A percentile compares a stretch with the other conserved stretches of the same genome.
Conservation (phyloP, 768 basidiomycete species). For the Mycena alexandri region DNA sequence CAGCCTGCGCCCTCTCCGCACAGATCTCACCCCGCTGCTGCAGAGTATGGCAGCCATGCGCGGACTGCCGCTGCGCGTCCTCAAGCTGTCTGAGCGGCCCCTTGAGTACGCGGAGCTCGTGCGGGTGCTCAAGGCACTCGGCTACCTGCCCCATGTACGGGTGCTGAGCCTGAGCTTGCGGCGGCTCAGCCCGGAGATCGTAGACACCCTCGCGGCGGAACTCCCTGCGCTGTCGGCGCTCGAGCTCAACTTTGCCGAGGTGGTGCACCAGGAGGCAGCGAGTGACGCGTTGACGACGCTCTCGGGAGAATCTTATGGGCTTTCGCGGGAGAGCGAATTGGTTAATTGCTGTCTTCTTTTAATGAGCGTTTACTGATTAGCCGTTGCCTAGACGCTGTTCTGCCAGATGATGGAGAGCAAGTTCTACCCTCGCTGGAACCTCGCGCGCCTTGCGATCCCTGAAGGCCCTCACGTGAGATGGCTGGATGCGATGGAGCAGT, state of each 20-base stretch:
- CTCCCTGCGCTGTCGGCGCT: constrained; percentile 42
- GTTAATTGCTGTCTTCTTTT: background rate
- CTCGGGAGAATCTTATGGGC: constrained; percentile 24
- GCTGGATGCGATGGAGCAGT: constrained; percentile 28
- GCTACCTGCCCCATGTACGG: constrained; percentile 29
- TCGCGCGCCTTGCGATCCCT: constrained; percentile 30
- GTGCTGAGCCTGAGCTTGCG: constrained; percentile 40
- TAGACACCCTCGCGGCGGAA: constrained; percentile 41
- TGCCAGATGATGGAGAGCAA: constrained; percentile 14
- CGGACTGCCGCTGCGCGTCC: constrained; percentile 44
- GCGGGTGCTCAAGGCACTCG: constrained; percentile 43
- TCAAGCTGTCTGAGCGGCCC: constrained; percentile 54
- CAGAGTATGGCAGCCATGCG: constrained; percentile 47
- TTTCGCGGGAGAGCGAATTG: constrained; percentile 25
- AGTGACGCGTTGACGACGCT: constrained; percentile 22
- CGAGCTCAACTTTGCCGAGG: constrained; percentile 42
- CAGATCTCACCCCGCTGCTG: constrained; percentile 44
- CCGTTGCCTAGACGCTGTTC: constrained; percentile 26
- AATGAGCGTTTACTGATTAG: background rate
- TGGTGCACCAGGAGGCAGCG: constrained; percentile 33
- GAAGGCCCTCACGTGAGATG: constrained; percentile 29
- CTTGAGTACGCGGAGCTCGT: constrained; percentile 49
- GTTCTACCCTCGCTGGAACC: constrained; percentile 22
- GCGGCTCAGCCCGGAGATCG: constrained; percentile 42
- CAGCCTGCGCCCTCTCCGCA: constrained; percentile 55